Base-by-base conservation (phyloP, 176 grass and related monocot species). In the Carex littledalei region DNA sequence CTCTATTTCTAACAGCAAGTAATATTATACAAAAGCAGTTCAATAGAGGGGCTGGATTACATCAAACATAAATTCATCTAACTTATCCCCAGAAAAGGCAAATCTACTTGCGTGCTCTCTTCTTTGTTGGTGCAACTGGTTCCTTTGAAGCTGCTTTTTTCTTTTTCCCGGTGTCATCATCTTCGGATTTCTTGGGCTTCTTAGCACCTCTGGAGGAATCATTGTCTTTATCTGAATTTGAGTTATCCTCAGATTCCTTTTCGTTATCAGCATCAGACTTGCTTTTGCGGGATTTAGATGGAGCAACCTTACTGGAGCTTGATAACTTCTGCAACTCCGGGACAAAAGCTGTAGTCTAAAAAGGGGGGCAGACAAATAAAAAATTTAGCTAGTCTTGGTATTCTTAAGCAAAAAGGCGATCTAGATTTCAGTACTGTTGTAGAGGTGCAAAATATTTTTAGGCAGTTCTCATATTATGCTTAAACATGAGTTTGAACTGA, bases 291-390 rank as follows among this genome's bases (percentile, higher is more conserved):
- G 80, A 83, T 66, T 83, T 81, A 43, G 26, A 22, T 81, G 55
- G 57, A 62, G 79, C 56, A 24, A 58, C 79, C 79, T 81, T 45
- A 31, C 79, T 63, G n/a, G 79, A 81, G 17, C 79, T 54, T n/a
- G 79, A 62, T 63, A 81, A 47, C 4, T 39, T 81, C 59, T 81
- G 79, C 79, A 81, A 81, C 57, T 81, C 79, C 12, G 79, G 57
- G n/a, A 65, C 80, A 50, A 49, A 83, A 65, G 80, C 80, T 49
- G 80, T 83, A 10, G 80, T 83, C 80, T 83, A 45, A 15, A 63
- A 17, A 81, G 62, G 53, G 80, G 43, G 24, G 1, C 29, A 61
- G 69, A 64, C 15, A 65, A n/a, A 82, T 10, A 2, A 39, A 83
- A 11, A 67, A 37, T 14, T 83, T 83, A 67, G 37, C 60, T 54